A percentile compares a stretch with the other conserved stretches of the same genome.
Conservation (phyloP, 192 early-diverging fungal species). For the Coemansia aciculifera region DNA sequence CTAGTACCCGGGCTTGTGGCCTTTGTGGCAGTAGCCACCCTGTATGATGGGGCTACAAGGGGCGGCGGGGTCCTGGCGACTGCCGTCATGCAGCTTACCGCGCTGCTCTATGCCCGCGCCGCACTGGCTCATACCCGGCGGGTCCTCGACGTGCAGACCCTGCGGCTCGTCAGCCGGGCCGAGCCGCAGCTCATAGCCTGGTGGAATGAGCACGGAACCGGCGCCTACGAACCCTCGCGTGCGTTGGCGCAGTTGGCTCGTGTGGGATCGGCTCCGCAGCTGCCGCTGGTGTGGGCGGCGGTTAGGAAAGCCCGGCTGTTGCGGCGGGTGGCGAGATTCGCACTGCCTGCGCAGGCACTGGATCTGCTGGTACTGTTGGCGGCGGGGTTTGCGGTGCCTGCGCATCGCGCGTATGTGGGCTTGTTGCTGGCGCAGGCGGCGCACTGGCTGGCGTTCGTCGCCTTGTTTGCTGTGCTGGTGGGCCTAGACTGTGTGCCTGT, state of each 20-base stretch:
- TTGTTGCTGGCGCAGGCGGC: constrained; percentile 43
- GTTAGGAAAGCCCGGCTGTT: constrained; percentile 41
- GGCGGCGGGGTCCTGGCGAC: constrained; percentile 49
- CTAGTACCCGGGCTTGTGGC: constrained; percentile 39
- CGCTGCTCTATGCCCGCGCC: constrained; percentile 34
- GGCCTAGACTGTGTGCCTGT: constrained; percentile 22
- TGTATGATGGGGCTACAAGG: constrained; percentile 46
- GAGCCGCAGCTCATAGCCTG: constrained; percentile 29
- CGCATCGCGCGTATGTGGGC: constrained; percentile 37
- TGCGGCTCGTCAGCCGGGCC: constrained; percentile 44
- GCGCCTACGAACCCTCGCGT: neutral
- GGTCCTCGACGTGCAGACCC: constrained; percentile 36
- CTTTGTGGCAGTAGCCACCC: constrained; percentile 33
- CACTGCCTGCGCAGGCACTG: constrained; percentile 32
- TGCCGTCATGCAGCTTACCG: constrained; percentile 26
- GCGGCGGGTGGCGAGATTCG: neutral
- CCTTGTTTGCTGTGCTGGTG: constrained; percentile 18
- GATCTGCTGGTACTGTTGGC: constrained; percentile 22
- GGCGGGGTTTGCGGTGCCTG: constrained; percentile 33
- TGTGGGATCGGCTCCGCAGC: neutral
- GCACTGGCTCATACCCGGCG: constrained; percentile 31
- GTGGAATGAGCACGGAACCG: neutral
- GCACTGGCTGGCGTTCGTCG: constrained; percentile 41
- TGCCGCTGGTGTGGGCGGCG: constrained; percentile 46
- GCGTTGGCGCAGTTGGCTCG: constrained; percentile 9